Percentiles rank a stretch among this genome's conserved stretches.
phyloP scores from a whole-genome alignment of 208 protist species.

The Acanthamoeba lenticulata region DNA sequence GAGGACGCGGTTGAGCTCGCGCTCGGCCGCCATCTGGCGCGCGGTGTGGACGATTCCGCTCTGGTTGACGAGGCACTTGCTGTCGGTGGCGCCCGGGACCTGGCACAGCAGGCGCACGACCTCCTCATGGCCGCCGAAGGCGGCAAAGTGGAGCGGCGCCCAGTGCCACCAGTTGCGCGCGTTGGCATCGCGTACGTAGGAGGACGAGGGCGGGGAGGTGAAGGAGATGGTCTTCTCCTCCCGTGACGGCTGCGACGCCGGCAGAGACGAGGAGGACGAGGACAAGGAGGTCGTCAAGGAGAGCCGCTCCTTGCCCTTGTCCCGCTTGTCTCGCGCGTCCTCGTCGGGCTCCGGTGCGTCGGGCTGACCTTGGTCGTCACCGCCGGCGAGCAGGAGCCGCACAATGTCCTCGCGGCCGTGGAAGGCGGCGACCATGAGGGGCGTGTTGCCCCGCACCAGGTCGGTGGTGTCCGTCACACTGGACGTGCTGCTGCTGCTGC shows the following conservation, averaged over 20 bases:
- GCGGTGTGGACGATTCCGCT: slow-evolving; percentile 15
- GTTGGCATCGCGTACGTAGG: neutral
- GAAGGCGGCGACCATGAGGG: slow-evolving; percentile 56
- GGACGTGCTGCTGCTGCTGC: neutral
- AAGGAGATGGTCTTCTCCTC: too few species aligned
- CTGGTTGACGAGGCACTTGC: neutral
- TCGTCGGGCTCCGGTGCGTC: neutral
- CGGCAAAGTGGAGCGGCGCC: slow-evolving; percentile 50
- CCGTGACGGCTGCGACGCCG: too few species aligned
- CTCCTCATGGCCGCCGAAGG: slow-evolving; percentile 1
- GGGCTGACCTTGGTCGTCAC: neutral
- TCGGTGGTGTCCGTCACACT: neutral
- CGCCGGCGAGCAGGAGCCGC: neutral
- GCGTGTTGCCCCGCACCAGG: slow-evolving; percentile 24
- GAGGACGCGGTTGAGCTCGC: neutral
- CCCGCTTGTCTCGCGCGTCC: neutral
- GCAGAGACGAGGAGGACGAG: too few species aligned
- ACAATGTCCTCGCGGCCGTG: neutral
- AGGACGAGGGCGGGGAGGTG: too few species aligned
- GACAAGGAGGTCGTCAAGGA: too few species aligned
- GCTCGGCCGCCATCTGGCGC: neutral
- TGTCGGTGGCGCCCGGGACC: neutral
- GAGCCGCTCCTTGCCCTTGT: neutral
- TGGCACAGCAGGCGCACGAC: slow-evolving; percentile 44
- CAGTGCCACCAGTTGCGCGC: slow-evolving; percentile 48